Percentiles rank a stretch among this genome's conserved stretches.
Evolutionary conservation across 805 yeast species (phyloP).

Genomic region (Ogataea degrootiae): DNA sequence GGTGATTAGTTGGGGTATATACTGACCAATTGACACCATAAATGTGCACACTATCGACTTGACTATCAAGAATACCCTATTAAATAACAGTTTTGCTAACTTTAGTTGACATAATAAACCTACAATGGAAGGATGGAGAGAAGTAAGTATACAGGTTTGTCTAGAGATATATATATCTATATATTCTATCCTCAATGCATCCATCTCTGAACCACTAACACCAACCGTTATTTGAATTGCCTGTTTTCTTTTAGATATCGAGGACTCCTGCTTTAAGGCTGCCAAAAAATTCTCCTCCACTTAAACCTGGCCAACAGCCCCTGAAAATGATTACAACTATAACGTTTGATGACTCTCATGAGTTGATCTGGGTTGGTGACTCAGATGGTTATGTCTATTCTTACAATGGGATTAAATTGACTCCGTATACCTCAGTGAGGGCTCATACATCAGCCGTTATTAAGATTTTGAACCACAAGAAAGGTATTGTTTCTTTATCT

Average conservation of each 20-base stretch:
- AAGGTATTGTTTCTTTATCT: slow-evolving; percentile 57
- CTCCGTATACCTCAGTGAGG: slow-evolving; percentile 53
- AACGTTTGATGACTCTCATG: slow-evolving; percentile 65
- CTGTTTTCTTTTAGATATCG: slow-evolving; percentile 23
- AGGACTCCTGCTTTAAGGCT: slow-evolving; percentile 25
- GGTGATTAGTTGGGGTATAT: too few relatives aligned
- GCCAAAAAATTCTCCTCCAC: slow-evolving; percentile 20
- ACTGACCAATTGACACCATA: too few relatives aligned
- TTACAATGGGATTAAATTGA: slow-evolving; percentile 41
- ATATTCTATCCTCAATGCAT: not conserved
- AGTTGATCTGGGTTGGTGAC: slow-evolving; percentile 85
- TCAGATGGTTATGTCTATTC: slow-evolving; percentile 46
- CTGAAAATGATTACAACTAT: slow-evolving; percentile 28
- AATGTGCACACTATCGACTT: too few relatives aligned
- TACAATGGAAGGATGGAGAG: slow-evolving; percentile 48
- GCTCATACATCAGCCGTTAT: slow-evolving; percentile 48
- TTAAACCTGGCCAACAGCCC: slow-evolving; percentile 14
- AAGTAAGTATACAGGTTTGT: slow-evolving; percentile 30
- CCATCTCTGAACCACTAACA: not conserved
- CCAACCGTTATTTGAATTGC: not conserved
- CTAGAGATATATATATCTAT: not conserved
- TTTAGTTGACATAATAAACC: not conserved
- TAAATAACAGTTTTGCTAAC: too few relatives aligned
- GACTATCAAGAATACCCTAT: too few relatives aligned
- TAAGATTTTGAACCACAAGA: slow-evolving; percentile 49